phyloP scores from a whole-genome alignment of 2,329 filamentous ascomycete species.

The Phialophora expanda region DNA sequence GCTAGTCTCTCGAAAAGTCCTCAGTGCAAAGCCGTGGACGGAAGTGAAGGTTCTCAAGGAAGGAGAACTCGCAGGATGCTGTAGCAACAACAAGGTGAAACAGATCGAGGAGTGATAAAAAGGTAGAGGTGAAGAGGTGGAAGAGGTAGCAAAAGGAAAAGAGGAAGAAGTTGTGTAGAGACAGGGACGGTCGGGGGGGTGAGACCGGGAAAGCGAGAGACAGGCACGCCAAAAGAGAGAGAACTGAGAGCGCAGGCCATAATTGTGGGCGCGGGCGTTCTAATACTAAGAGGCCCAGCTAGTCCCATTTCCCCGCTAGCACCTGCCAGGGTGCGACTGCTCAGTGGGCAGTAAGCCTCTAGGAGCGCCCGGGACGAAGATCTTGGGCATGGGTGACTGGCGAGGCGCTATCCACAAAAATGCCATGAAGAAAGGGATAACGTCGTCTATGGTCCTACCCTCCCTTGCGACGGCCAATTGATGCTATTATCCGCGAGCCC shows the following conservation, averaged over 20 bases:
- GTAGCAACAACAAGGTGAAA: constrained; percentile 36
- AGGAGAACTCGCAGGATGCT: constrained; percentile 26
- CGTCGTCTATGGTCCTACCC: constrained; percentile 2
- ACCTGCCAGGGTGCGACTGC: constrained; percentile 7
- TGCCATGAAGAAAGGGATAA: constrained; percentile 10
- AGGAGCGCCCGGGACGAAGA: constrained; percentile 13
- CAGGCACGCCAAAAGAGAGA: constrained; percentile 28
- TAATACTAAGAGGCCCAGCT: constrained; percentile 19
- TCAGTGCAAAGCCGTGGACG: constrained; percentile 33
- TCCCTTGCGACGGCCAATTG: constrained; percentile 5
- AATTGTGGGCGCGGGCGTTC: constrained; percentile 18
- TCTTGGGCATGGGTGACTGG: constrained; percentile 19
- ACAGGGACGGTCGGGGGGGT: constrained; percentile 21
- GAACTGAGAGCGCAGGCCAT: constrained; percentile 13
- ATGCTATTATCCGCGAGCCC: constrained; percentile 12
- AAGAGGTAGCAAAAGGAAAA: constrained; percentile 23
- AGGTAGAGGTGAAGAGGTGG: constrained; percentile 11
- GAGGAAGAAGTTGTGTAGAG: constrained; percentile 24
- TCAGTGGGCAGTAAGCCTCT: constrained; percentile 13
- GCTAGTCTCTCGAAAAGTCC: constrained; percentile 38
- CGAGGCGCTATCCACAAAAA: constrained; percentile 3
- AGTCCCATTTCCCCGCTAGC: constrained; percentile 16
- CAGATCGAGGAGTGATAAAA: constrained; percentile 25
- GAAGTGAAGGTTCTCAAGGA: constrained; percentile 35
- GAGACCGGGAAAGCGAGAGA: constrained; percentile 29